phyloP scores from a whole-genome alignment of 306 rosid species.

The Astragalus glycyphyllos region DNA sequence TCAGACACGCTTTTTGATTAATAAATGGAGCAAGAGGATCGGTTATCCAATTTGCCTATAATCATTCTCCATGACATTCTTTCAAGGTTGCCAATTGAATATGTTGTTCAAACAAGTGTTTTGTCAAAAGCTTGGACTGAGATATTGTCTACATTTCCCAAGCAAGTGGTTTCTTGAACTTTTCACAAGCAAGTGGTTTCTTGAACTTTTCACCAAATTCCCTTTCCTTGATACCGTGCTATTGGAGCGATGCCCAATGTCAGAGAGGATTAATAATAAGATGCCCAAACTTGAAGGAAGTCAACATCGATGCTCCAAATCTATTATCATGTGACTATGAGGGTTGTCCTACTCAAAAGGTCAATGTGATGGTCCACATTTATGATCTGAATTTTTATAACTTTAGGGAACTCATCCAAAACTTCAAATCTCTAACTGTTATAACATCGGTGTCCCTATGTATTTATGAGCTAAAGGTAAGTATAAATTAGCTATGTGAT shows the following conservation, averaged over 20 bases:
- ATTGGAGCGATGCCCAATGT: constrained; percentile 21
- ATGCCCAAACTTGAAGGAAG: constrained; percentile 31
- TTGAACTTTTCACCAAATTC: constrained; percentile 6
- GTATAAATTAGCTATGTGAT: not conserved
- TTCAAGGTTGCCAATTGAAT: constrained; percentile 39
- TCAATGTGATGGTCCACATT: not conserved
- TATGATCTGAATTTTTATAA: not conserved
- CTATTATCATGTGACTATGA: constrained; percentile 7
- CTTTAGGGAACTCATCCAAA: constrained; percentile 37
- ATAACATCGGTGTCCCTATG: constrained; percentile 10
- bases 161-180: too few species aligned
- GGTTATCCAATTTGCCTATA: constrained; percentile 36
- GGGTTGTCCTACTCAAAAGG: not conserved
- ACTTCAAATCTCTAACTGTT: constrained; percentile 28
- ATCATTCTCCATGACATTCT: constrained; percentile 45
- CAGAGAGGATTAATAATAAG: constrained; percentile 27
- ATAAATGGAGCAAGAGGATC: constrained; percentile 41
- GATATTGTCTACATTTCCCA: constrained; percentile 42
- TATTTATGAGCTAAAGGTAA: not conserved
- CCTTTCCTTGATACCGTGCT: constrained; percentile 42
- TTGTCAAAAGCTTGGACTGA: constrained; percentile 43
- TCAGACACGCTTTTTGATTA: not conserved
- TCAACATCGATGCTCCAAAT: constrained; percentile 39
- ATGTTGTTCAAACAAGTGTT: constrained; percentile 44
- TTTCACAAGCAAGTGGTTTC: constrained; percentile 37